phyloP scores from a whole-genome alignment of 345 rosid species.

The Murraya paniculata region DNA sequence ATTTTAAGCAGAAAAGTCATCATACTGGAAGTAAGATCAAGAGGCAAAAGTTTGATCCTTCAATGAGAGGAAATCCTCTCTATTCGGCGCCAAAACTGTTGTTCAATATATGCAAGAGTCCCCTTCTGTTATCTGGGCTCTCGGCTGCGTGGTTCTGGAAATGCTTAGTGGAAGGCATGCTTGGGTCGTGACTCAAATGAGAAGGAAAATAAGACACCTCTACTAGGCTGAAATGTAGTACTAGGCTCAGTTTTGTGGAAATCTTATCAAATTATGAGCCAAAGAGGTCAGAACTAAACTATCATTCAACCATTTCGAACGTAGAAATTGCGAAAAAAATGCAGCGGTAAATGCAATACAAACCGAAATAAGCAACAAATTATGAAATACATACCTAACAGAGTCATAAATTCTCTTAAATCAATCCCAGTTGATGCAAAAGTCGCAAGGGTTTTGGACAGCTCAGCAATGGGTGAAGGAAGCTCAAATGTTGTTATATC shows the following conservation, averaged over 20 bases:
- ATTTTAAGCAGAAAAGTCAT: background rate
- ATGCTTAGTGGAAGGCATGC: conserved; percentile 40
- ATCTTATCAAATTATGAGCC: background rate
- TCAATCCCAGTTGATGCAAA: conserved; percentile 59
- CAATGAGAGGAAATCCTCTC: conserved; percentile 29
- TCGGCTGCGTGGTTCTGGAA: conserved; percentile 50
- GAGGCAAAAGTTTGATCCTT: conserved; percentile 8
- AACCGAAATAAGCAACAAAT: background rate
- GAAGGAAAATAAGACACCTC: background rate
- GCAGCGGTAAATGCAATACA: background rate
- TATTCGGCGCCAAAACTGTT: conserved; percentile 20
- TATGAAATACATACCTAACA: conserved; percentile 45
- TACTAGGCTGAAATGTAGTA: background rate
- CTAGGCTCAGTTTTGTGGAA: background rate
- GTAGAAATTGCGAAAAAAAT: background rate
- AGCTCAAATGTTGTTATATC: conserved; percentile 46
- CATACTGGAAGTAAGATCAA: background rate
- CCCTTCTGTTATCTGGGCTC: conserved; percentile 22
- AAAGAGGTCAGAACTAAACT: background rate
- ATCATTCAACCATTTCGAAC: background rate
- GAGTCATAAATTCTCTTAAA: conserved; percentile 62
- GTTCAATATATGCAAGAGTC: conserved; percentile 1
- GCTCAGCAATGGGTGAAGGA: conserved; percentile 53
- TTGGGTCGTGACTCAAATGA: conserved; percentile 23
- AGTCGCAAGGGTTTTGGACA: conserved; percentile 40